Evolutionary conservation across 805 yeast species (phyloP).

Genomic region (Saturnispora besseyi): DNA sequence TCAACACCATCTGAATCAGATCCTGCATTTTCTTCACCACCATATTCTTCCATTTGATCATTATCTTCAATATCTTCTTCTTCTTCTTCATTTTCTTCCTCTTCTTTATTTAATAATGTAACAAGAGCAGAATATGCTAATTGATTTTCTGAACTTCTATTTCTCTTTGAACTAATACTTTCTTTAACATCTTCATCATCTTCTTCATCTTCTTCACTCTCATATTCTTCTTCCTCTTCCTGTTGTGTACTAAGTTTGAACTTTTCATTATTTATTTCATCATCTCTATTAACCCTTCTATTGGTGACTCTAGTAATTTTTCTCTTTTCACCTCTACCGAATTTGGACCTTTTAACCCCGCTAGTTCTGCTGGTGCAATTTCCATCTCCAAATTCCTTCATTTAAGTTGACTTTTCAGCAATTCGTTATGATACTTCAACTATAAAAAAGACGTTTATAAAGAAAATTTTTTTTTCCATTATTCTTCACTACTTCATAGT

Average conservation of each 20-base stretch:
- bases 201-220: slow-evolving; percentile 3
- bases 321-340: slow-evolving; percentile 57
- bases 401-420: neutral
- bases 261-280: slow-evolving; percentile 19
- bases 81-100: slow-evolving; percentile 8
- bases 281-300: slow-evolving; percentile 10
- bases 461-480: neutral
- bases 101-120: slow-evolving; percentile 20
- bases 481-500: neutral
- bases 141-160: slow-evolving; percentile 16
- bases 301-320: slow-evolving; percentile 47
- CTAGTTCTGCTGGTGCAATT: neutral
- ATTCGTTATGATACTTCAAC: neutral
- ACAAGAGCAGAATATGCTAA: slow-evolving; percentile 25
- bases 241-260: slow-evolving; percentile 16
- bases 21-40: slow-evolving; percentile 7
- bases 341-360: slow-evolving; percentile 14
- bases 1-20: slow-evolving; percentile 15
- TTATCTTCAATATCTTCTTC: slow-evolving; percentile 21
- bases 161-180: slow-evolving; percentile 14
- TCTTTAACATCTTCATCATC: slow-evolving; percentile 12
- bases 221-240: slow-evolving; percentile 10
- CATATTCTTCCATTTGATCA: slow-evolving; percentile 17
- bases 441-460: neutral
- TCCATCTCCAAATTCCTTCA: slow-evolving; percentile 1